A percentile compares a stretch with the other conserved stretches of the same genome.
Conservation (phyloP, 176 grass and related monocot species). For the Juncus inflexus region DNA sequence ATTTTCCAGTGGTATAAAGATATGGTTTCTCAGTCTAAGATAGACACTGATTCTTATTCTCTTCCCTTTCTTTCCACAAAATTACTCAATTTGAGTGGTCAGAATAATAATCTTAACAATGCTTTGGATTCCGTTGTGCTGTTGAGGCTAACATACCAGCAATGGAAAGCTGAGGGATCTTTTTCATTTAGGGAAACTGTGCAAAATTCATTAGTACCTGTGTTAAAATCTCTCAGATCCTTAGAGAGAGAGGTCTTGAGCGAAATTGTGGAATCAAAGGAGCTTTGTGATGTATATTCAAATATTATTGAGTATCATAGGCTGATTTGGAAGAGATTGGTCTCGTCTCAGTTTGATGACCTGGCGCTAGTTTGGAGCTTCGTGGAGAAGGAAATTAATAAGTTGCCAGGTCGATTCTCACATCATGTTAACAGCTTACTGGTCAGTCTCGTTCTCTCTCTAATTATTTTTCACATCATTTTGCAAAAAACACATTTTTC, state of each 20-base stretch:
- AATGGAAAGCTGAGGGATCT: conserved; percentile 60
- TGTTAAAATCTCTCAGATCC: conserved; percentile 51
- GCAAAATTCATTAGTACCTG: conserved; percentile 31
- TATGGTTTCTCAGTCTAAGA: conserved; percentile 53
- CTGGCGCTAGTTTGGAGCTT: conserved; percentile 66
- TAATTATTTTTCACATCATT: too few species aligned
- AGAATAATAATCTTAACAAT: conserved; percentile 26
- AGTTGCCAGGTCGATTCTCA: conserved; percentile 44
- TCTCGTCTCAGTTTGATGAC: conserved; percentile 53
- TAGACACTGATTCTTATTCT: conserved; percentile 40
- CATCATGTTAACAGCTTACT: conserved; percentile 43
- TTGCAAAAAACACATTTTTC: too few species aligned
- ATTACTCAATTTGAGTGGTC: conserved; percentile 49
- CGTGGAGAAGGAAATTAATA: conserved; percentile 64
- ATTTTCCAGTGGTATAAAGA: conserved; percentile 48
- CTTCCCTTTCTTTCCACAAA: conserved; percentile 56
- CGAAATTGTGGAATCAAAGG: conserved; percentile 35
- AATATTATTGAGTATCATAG: conserved; percentile 72
- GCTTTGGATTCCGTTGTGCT: conserved; percentile 50
- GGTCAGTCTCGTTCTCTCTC: conserved; percentile 38
- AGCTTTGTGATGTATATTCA: conserved; percentile 48
- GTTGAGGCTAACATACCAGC: conserved; percentile 54
- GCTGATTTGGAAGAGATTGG: conserved; percentile 65
- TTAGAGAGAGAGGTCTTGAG: conserved; percentile 62
- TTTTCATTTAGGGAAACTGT: conserved; percentile 35